These are phyloP conservation scores for Phytopythium kandeliae DNA, from an alignment of 352 stramenopile genomes.

Conservation along the genomic window DNA sequence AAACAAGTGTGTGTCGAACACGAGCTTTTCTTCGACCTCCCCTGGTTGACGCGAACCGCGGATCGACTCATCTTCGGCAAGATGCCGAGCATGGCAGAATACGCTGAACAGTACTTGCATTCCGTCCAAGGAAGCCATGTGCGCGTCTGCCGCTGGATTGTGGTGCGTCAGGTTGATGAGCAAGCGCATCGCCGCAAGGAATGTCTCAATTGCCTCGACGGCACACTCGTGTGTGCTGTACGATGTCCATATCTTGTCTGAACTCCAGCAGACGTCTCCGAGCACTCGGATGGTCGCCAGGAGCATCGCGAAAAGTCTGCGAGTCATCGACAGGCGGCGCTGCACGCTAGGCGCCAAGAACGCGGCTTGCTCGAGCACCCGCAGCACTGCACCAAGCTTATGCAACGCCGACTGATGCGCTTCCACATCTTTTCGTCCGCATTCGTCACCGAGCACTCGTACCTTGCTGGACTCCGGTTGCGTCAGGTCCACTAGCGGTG, in stretches of 20 bases:
- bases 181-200: conserved; percentile 45
- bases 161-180: conserved; percentile 81
- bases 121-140: conserved; percentile 31
- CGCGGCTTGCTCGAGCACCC: conserved; percentile 63
- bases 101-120: conserved; percentile 34
- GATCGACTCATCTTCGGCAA: conserved; percentile 2
- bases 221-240: neutral
- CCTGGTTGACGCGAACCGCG: neutral
- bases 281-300: conserved; percentile 33
- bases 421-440: neutral
- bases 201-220: conserved; percentile 24
- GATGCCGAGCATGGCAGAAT: conserved; percentile 32
- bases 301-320: conserved; percentile 27
- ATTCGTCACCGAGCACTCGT: neutral
- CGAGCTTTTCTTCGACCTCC: conserved; percentile 28
- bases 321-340: conserved; percentile 29
- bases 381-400: conserved; percentile 31
- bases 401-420: conserved; percentile 20
- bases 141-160: conserved; percentile 35
- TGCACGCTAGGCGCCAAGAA: conserved; percentile 51
- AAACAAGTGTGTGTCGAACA: conserved; percentile 57
- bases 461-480: neutral
- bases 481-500: neutral
- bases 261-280: conserved; percentile 29
- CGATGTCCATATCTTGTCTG: neutral